Conservation (phyloP, 75 land plant genomes). For the Ceratopteris richardii region DNA sequence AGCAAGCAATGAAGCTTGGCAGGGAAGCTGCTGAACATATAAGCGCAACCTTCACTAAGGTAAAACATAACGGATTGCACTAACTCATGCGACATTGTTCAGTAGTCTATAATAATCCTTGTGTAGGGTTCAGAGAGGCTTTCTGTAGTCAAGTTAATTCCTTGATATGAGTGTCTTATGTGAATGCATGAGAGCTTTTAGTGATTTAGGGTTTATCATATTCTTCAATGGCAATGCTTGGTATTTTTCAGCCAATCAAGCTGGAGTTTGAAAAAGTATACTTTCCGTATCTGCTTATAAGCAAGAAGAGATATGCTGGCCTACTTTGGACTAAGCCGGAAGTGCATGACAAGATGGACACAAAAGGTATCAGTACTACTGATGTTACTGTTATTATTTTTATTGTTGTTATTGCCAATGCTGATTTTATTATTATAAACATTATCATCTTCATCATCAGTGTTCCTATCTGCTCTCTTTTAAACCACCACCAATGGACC, state of each 20-base stretch:
- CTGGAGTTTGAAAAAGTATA: conserved; percentile 98
- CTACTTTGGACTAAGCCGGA: conserved; percentile 83
- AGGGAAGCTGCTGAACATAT: conserved; percentile 93
- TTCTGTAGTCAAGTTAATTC: too few species aligned
- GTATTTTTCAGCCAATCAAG: conserved; percentile 86
- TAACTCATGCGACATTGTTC: background rate
- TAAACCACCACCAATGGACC: too few species aligned
- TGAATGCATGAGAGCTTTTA: too few species aligned
- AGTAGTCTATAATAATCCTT: too few species aligned
- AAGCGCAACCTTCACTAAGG: conserved; percentile 89
- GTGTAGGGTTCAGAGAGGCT: too few species aligned
- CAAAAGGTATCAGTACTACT: conserved; percentile 80
- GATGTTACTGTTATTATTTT: too few species aligned
- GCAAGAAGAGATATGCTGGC: conserved; percentile 99
- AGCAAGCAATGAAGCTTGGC: conserved; percentile 83
- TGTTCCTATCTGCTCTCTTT: too few species aligned
- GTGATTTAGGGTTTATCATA: too few species aligned
- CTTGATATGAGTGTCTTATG: too few species aligned
- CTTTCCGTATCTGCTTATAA: conserved; percentile 91
- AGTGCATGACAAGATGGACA: conserved; percentile 95
- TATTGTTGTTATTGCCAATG: background rate
- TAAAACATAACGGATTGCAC: conserved; percentile 18
- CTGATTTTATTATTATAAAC: background rate
- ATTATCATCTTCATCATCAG: too few species aligned
- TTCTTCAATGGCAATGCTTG: too few species aligned